Evolutionary conservation across 805 yeast genomes (phyloP).

Genomic region (Metschnikowia koreensis): DNA sequence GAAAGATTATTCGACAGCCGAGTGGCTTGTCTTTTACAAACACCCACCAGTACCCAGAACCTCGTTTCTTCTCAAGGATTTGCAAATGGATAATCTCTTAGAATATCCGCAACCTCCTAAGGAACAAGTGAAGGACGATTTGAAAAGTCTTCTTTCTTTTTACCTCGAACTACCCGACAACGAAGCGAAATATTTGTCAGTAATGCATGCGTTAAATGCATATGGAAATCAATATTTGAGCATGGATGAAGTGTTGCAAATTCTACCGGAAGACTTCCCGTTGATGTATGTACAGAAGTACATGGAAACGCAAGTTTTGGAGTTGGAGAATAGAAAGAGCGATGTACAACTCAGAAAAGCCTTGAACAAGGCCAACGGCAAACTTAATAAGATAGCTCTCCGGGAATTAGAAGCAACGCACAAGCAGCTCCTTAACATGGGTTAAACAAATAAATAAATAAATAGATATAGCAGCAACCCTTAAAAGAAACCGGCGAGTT

Average conservation of each 20-base stretch:
- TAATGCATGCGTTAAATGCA: constrained; percentile 28
- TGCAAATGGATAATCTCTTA: neutral
- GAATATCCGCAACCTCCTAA: neutral
- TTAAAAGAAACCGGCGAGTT: constrained; percentile 39
- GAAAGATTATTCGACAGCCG: constrained; percentile 36
- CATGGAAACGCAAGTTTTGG: constrained; percentile 21
- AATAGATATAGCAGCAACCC: neutral
- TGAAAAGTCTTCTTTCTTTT: constrained; percentile 18
- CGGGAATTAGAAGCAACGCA: constrained; percentile 19
- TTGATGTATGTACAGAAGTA: constrained; percentile 29
- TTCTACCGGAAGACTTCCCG: constrained; percentile 33
- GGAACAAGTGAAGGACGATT: constrained; percentile 7
- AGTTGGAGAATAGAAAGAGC: constrained; percentile 20
- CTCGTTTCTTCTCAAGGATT: constrained; percentile 16
- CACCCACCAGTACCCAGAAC: constrained; percentile 23
- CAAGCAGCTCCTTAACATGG: neutral
- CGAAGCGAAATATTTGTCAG: constrained; percentile 16
- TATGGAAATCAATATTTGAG: constrained; percentile 24
- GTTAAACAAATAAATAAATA: neutral
- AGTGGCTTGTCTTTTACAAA: constrained; percentile 25
- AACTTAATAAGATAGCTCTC: constrained; percentile 20
- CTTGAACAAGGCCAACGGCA: constrained; percentile 30
- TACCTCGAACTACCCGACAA: constrained; percentile 18
- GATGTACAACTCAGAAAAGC: constrained; percentile 25
- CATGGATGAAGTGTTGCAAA: constrained; percentile 25